Evolutionary conservation across 192 early-diverging fungal species (phyloP).

Genomic region (Coemansia sp.): DNA sequence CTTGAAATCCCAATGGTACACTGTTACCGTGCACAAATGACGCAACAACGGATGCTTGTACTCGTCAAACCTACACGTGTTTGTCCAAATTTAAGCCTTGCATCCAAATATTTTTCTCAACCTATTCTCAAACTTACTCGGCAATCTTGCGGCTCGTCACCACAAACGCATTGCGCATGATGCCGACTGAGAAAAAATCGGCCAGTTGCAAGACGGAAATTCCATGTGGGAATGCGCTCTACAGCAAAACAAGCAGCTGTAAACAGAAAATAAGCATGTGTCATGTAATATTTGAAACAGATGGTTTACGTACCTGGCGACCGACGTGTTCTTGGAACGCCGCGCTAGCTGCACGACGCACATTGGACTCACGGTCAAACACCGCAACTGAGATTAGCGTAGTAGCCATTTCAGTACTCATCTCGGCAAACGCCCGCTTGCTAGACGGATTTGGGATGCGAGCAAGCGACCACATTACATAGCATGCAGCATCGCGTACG

Average conservation of each 20-base stretch:
- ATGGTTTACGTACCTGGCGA: conserved; percentile 60
- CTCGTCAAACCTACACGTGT: conserved; percentile 56
- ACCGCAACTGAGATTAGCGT: conserved; percentile 76
- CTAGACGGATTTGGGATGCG: conserved; percentile 74
- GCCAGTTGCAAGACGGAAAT: conserved; percentile 88
- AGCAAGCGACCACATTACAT: conserved; percentile 97
- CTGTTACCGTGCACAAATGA: conserved; percentile 66
- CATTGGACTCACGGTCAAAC: conserved; percentile 92
- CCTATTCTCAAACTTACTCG: conserved; percentile 35
- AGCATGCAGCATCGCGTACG: conserved; percentile 94
- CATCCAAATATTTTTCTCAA: too few species aligned
- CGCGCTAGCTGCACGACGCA: conserved; percentile 89
- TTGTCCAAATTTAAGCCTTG: too few species aligned
- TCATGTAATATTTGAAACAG: neutral
- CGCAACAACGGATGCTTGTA: conserved; percentile 73
- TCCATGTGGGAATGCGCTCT: conserved; percentile 88
- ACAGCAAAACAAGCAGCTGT: conserved; percentile 10
- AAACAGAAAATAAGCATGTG: neutral
- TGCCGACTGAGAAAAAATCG: conserved; percentile 92
- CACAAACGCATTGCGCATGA: conserved; percentile 71
- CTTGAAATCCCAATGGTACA: conserved; percentile 84
- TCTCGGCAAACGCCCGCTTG: conserved; percentile 57
- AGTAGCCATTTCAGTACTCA: conserved; percentile 67
- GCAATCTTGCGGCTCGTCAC: conserved; percentile 72
- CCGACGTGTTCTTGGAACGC: conserved; percentile 99